phyloP scores from a whole-genome alignment of 2,329 filamentous ascomycete genomes.

The Alternaria sp. region DNA sequence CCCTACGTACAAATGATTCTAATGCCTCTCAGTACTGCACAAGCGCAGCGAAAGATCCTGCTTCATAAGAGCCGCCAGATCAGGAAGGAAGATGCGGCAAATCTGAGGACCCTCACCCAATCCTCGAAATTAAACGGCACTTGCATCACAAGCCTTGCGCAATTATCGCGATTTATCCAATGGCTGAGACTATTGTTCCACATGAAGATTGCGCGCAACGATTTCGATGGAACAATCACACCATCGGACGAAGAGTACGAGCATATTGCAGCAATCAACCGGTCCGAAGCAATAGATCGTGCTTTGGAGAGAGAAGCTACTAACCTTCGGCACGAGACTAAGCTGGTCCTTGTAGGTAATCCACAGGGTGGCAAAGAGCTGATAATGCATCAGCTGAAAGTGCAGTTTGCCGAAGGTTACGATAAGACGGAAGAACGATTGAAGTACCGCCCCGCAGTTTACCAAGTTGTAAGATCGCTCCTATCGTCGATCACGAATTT shows the following conservation, averaged over 20 bases:
- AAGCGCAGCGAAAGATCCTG: slow-evolving; percentile 47
- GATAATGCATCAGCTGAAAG: slow-evolving; percentile 47
- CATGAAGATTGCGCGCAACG: slow-evolving; percentile 31
- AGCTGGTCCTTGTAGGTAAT: slow-evolving; percentile 41
- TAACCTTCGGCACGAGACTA: slow-evolving; percentile 40
- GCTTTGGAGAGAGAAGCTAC: slow-evolving; percentile 42
- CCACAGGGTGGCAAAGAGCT: slow-evolving; percentile 42
- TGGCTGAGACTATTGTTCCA: slow-evolving; percentile 40
- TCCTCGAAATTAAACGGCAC: slow-evolving; percentile 39
- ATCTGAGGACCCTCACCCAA: slow-evolving; percentile 35
- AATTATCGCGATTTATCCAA: slow-evolving; percentile 42
- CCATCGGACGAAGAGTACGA: slow-evolving; percentile 42
- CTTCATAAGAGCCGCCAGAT: slow-evolving; percentile 46
- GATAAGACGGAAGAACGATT: slow-evolving; percentile 39
- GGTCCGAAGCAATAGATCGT: slow-evolving; percentile 46
- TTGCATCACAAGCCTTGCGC: slow-evolving; percentile 36
- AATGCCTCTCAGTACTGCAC: slow-evolving; percentile 35
- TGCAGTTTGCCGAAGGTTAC: slow-evolving; percentile 44
- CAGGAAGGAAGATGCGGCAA: slow-evolving; percentile 39
- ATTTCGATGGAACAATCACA: slow-evolving; percentile 17
- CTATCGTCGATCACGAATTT: slow-evolving; percentile 46
- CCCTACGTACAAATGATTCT: slow-evolving; percentile 9
- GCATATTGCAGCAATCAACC: slow-evolving; percentile 37
- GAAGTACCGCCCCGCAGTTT: slow-evolving; percentile 32
- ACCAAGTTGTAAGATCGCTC: slow-evolving; percentile 39